These are phyloP conservation scores for Lineolata rhizophorae DNA, from an alignment of 495 filamentous ascomycete genomes.

Conservation along the genomic window DNA sequence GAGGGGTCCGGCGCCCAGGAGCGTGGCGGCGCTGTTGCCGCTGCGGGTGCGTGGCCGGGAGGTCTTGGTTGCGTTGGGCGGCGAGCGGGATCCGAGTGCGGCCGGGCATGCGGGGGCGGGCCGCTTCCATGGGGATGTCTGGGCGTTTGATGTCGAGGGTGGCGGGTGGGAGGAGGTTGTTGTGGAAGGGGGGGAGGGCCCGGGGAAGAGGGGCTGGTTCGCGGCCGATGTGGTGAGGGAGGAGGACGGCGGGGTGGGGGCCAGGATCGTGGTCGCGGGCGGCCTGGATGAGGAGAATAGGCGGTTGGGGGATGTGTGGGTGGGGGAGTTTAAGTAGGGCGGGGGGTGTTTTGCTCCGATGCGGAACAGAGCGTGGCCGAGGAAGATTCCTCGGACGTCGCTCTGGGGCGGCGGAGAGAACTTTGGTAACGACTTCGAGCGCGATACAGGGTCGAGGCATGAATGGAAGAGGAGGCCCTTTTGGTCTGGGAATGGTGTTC, in stretches of 20 bases:
- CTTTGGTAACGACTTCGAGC: too few relatives aligned
- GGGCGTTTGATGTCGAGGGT: constrained; percentile 42
- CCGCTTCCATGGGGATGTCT: constrained; percentile 47
- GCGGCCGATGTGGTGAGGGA: constrained; percentile 14
- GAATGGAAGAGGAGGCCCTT: too few relatives aligned
- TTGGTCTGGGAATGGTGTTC: too few relatives aligned
- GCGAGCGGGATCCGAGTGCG: constrained; percentile 38
- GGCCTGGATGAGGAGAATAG: constrained; percentile 25
- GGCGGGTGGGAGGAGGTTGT: constrained; percentile 30
- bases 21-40: constrained; percentile 24
- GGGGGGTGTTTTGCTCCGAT: too few relatives aligned
- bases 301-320: constrained; percentile 25
- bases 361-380: too few relatives aligned
- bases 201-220: constrained; percentile 19
- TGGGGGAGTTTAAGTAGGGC: too few relatives aligned
- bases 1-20: constrained; percentile 18
- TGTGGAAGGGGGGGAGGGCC: constrained; percentile 25
- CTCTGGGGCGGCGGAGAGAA: too few relatives aligned
- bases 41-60: constrained; percentile 29
- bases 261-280: constrained; percentile 26
- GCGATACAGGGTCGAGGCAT: too few relatives aligned
- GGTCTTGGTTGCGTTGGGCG: constrained; percentile 43
- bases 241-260: constrained; percentile 6
- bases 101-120: constrained; percentile 45
- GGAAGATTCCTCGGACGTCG: too few relatives aligned